phyloP scores from a whole-genome alignment of 495 filamentous ascomycete species.

The Neurospora tetrasperma region DNA sequence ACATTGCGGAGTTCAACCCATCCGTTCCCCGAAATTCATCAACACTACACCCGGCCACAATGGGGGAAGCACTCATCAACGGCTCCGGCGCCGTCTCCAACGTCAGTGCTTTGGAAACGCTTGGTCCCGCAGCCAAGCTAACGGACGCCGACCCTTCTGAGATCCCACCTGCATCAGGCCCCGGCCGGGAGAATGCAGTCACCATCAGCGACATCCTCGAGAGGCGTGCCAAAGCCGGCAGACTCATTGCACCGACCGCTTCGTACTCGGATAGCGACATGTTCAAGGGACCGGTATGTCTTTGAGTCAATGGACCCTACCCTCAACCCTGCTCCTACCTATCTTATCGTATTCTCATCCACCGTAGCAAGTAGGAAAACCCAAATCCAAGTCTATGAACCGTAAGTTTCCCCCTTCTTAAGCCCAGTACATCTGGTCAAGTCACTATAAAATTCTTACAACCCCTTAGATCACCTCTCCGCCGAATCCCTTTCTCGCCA shows the following conservation, averaged over 20 bases:
- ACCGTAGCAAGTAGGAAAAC: slow-evolving; percentile 46
- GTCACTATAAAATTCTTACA: no score
- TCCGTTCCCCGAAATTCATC: not conserved
- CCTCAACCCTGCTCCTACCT: no score
- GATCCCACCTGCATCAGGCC: not conserved
- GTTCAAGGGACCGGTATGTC: slow-evolving; percentile 64
- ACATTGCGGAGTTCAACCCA: not conserved
- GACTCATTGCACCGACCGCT: slow-evolving; percentile 64
- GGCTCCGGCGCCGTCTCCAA: not conserved
- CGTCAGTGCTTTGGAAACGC: slow-evolving; percentile 5
- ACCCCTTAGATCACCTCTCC: slow-evolving; percentile 37
- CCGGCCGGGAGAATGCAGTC: slow-evolving; percentile 21
- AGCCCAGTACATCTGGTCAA: not conserved
- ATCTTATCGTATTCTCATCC: not conserved
- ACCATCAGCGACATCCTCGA: slow-evolving; percentile 60
- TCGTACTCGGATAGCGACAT: slow-evolving; percentile 66
- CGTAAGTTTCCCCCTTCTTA: slow-evolving; percentile 44
- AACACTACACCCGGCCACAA: not conserved
- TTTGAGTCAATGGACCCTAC: no score
- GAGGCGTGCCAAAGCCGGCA: slow-evolving; percentile 56
- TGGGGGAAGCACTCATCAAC: not conserved
- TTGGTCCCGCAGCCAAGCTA: slow-evolving; percentile 12
- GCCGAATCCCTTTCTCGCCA: slow-evolving; percentile 45
- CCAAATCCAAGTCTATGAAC: slow-evolving; percentile 75
- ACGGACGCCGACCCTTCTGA: slow-evolving; percentile 9